Evolutionary conservation across 805 yeast genomes (phyloP).

Genomic region (Candida stauntonica): DNA sequence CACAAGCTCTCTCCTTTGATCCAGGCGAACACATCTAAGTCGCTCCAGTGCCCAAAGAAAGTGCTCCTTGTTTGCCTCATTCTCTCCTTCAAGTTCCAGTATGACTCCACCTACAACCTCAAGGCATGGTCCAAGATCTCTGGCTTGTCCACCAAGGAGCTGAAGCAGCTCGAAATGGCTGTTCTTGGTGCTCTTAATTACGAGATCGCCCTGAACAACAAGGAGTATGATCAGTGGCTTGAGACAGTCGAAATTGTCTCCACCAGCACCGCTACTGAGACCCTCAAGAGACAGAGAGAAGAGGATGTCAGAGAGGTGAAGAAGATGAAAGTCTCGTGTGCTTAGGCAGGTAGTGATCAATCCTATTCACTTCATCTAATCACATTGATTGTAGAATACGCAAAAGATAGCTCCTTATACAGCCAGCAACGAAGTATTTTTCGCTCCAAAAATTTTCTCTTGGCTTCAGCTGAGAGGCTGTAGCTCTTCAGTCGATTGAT

Average conservation of each 20-base stretch:
- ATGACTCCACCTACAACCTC: conserved; percentile 66
- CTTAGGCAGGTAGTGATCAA: no score
- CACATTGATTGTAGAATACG: no score
- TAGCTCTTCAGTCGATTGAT: no score
- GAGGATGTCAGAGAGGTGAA: not conserved
- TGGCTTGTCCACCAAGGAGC: conserved; percentile 50
- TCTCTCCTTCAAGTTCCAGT: conserved; percentile 66
- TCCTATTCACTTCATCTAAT: no score
- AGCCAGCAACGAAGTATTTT: no score
- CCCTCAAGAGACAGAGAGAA: conserved; percentile 1
- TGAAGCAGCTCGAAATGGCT: conserved; percentile 49
- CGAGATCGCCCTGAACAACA: conserved; percentile 47
- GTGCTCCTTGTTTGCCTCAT: conserved; percentile 65
- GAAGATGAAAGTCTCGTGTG: not conserved
- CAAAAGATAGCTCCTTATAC: no score
- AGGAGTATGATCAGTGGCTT: conserved; percentile 41
- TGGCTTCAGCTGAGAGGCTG: no score
- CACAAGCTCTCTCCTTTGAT: conserved; percentile 37
- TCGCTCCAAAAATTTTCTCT: no score
- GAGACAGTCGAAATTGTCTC: conserved; percentile 9
- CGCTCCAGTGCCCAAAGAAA: conserved; percentile 51
- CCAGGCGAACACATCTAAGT: conserved; percentile 3
- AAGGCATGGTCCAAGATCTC: conserved; percentile 72
- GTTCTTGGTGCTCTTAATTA: conserved; percentile 54
- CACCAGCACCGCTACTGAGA: not conserved